Percentiles rank a stretch among this genome's conserved stretches.
phyloP scores from a whole-genome alignment of 495 filamentous ascomycete genomes.

The Trichoderma gamsii region DNA sequence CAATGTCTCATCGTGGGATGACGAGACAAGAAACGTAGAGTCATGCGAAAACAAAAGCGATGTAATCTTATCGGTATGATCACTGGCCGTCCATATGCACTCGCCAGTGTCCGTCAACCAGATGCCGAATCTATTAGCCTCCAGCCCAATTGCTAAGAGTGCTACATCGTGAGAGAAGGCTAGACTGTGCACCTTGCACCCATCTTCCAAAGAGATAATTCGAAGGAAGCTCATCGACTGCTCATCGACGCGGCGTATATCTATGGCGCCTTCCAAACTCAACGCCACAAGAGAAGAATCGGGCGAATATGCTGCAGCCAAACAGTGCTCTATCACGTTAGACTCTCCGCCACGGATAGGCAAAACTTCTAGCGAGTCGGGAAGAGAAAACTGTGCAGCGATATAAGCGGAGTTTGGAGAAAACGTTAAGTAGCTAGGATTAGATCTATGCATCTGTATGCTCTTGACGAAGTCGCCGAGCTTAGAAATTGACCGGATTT shows the following conservation, averaged over 20 bases:
- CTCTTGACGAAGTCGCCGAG: neutral
- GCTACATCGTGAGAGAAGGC: neutral
- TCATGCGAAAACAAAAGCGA: neutral
- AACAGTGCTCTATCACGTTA: neutral
- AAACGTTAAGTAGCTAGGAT: neutral
- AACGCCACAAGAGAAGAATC: neutral
- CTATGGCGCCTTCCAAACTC: neutral
- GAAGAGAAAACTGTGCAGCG: neutral
- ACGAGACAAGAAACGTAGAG: neutral
- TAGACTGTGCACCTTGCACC: too few species aligned
- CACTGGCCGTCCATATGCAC: neutral
- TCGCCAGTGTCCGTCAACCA: neutral
- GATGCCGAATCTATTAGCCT: neutral
- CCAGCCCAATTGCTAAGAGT: neutral
- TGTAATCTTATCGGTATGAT: neutral
- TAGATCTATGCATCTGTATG: neutral
- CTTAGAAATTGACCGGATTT: neutral
- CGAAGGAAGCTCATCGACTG: neutral
- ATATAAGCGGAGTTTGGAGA: neutral
- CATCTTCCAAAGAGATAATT: too few species aligned
- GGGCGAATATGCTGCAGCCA: neutral
- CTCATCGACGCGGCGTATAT: neutral
- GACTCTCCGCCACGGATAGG: neutral
- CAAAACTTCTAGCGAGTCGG: neutral
- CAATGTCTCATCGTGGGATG: neutral